Evolutionary conservation across 2,329 filamentous ascomycete species (phyloP).

Genomic region (Colletotrichum sp.): DNA sequence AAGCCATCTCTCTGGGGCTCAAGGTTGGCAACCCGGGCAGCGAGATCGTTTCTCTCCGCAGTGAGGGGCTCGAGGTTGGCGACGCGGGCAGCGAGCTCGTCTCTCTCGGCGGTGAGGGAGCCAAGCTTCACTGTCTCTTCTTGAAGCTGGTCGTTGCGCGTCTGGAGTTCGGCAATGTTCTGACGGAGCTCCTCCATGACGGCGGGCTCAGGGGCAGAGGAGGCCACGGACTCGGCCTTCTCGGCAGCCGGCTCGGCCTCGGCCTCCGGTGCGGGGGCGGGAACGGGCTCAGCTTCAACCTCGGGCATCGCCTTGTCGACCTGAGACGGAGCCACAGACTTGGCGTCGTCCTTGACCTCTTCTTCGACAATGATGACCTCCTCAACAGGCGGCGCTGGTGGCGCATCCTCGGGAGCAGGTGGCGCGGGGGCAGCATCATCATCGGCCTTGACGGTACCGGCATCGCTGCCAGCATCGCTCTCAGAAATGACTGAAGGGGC

Average conservation of each 20-base stretch:
- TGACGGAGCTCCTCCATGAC: conserved; percentile 18
- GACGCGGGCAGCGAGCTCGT: conserved; percentile 9
- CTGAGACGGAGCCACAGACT: not conserved
- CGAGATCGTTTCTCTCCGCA: conserved; percentile 16
- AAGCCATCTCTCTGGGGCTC: conserved; percentile 8
- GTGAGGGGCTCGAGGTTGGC: conserved; percentile 4
- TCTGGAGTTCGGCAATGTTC: conserved; percentile 19
- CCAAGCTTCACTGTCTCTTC: conserved; percentile 6
- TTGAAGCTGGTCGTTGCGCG: conserved; percentile 20
- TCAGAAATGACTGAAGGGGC: not conserved
- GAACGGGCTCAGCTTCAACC: not conserved
- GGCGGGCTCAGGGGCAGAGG: not conserved
- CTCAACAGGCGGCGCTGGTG: not conserved
- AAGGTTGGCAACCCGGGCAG: not conserved
- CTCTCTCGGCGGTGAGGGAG: conserved; percentile 17
- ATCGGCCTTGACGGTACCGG: conserved; percentile 12
- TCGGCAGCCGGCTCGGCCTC: not conserved
- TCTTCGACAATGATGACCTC: not conserved
- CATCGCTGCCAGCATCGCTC: conserved; percentile 13
- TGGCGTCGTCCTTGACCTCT: not conserved
- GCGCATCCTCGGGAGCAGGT: not conserved
- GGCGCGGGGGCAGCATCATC: not conserved
- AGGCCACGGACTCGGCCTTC: not conserved
- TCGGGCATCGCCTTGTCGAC: not conserved
- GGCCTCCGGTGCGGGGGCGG: not conserved